Evolutionary conservation across 2,329 filamentous ascomycete species (phyloP).

Genomic region (Aspergillus sp.): DNA sequence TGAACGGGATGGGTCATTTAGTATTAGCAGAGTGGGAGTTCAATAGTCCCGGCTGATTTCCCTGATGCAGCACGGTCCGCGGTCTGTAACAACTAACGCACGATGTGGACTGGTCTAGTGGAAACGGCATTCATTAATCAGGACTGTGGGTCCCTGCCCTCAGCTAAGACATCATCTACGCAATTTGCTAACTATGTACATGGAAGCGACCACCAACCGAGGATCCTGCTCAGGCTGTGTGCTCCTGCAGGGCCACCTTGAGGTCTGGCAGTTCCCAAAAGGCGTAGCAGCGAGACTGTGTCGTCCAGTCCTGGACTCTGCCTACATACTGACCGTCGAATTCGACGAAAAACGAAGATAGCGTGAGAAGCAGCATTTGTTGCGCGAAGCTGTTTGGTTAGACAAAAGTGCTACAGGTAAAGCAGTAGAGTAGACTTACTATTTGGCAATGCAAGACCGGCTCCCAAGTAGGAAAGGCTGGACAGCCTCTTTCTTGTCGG

Average conservation of each 20-base stretch:
- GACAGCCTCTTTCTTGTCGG: slow-evolving; percentile 23
- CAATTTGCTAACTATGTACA: neutral
- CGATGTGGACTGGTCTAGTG: no score
- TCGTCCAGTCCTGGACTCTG: slow-evolving; percentile 23
- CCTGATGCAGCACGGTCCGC: no score
- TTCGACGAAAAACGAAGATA: slow-evolving; percentile 25
- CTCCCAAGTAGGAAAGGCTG: slow-evolving; percentile 28
- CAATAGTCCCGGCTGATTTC: no score
- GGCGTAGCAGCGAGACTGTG: slow-evolving; percentile 25
- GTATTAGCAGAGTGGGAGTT: no score
- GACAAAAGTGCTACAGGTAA: no score
- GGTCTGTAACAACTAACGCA: no score
- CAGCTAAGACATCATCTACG: no score
- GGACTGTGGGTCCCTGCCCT: no score
- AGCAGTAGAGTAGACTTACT: neutral
- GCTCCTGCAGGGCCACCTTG: slow-evolving; percentile 16
- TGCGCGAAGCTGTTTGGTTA: slow-evolving; percentile 18
- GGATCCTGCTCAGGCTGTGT: neutral
- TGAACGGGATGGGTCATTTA: no score
- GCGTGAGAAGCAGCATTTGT: slow-evolving; percentile 26
- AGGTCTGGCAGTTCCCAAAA: slow-evolving; percentile 28
- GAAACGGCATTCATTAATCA: no score
- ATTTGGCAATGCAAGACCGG: slow-evolving; percentile 27
- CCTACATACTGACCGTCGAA: slow-evolving; percentile 26
- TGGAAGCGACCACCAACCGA: neutral